A percentile compares a stretch with the other conserved stretches of the same genome.
Conservation (phyloP, 2,329 filamentous ascomycete genomes). For the Penicillium sp. region DNA sequence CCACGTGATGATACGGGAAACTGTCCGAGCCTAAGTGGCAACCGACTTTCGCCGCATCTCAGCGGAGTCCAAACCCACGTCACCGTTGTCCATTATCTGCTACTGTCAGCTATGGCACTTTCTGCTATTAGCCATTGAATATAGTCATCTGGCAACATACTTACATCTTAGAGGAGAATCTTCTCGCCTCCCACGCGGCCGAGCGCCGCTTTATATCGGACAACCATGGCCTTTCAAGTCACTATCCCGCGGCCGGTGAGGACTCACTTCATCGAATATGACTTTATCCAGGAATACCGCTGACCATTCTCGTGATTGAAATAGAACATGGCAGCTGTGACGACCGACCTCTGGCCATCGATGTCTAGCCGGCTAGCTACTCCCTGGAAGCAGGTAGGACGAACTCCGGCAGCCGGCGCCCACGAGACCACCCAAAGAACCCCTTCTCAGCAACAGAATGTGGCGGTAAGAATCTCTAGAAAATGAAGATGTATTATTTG, state of each 20-base stretch:
- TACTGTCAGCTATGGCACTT: slow-evolving; percentile 28
- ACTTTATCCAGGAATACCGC: background rate
- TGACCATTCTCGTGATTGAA: slow-evolving; percentile 15
- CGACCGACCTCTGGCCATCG: slow-evolving; percentile 47
- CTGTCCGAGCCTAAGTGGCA: slow-evolving; percentile 26
- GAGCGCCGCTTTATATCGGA: slow-evolving; percentile 37
- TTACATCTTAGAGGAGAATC: slow-evolving; percentile 16
- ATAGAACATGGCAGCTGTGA: slow-evolving; percentile 49
- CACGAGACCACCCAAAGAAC: slow-evolving; percentile 15
- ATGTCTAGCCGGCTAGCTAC: slow-evolving; percentile 41
- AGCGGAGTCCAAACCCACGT: slow-evolving; percentile 24
- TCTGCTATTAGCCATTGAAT: slow-evolving; percentile 4
- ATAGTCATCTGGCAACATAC: background rate
- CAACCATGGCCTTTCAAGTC: slow-evolving; percentile 55
- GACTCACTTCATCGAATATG: background rate
- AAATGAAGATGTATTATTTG: background rate
- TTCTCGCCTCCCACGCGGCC: slow-evolving; percentile 31
- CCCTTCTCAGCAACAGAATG: slow-evolving; percentile 12
- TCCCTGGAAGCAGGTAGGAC: slow-evolving; percentile 37
- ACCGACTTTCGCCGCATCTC: slow-evolving; percentile 36
- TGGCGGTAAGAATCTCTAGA: slow-evolving; percentile 20
- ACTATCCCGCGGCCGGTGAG: slow-evolving; percentile 51
- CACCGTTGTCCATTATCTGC: slow-evolving; percentile 16
- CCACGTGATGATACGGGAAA: slow-evolving; percentile 29
- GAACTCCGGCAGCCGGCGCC: slow-evolving; percentile 14